Conservation (phyloP, 495 filamentous ascomycete species). For the Pseudomonodictys pantanalensis region DNA sequence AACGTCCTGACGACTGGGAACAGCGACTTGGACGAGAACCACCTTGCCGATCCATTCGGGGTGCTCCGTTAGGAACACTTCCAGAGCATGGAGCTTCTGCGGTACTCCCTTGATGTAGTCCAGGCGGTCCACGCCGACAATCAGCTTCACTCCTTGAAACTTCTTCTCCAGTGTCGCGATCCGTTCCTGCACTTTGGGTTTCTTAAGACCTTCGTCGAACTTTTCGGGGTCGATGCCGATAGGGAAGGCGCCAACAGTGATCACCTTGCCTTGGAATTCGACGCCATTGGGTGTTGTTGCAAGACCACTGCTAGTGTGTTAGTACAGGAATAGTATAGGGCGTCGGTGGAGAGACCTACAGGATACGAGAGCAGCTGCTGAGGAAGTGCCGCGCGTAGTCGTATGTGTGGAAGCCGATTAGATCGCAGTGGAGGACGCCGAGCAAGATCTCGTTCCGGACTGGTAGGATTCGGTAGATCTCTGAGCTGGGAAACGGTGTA, state of each 20-base stretch:
- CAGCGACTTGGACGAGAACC: conserved; percentile 87
- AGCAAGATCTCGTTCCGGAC: conserved; percentile 77
- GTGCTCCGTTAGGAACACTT: conserved; percentile 85
- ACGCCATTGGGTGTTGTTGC: conserved; percentile 81
- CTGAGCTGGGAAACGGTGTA: conserved; percentile 88
- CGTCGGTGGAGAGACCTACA: conserved; percentile 52
- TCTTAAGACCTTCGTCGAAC: conserved; percentile 82
- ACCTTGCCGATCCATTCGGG: conserved; percentile 91
- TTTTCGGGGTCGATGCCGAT: conserved; percentile 97
- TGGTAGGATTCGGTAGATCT: conserved; percentile 87
- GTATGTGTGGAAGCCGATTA: conserved; percentile 93
- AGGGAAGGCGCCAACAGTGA: conserved; percentile 79
- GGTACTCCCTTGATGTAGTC: conserved; percentile 98
- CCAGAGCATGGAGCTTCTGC: conserved; percentile 87
- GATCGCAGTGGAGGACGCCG: conserved; percentile 77
- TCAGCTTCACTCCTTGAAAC: conserved; percentile 83
- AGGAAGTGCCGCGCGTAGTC: conserved; percentile 90
- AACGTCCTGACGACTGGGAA: conserved; percentile 87
- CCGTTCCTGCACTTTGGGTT: conserved; percentile 71
- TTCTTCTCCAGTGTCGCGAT: conserved; percentile 73
- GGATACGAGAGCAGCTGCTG: conserved; percentile 76
- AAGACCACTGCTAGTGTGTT: conserved; percentile 55
- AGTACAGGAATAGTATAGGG: not conserved
- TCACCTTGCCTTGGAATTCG: conserved; percentile 68
- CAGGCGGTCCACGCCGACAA: conserved; percentile 88